These are phyloP conservation scores for Debaryomycetaceae sp. DNA, from an alignment of 1,139 yeast genomes.

Conservation along the genomic window DNA sequence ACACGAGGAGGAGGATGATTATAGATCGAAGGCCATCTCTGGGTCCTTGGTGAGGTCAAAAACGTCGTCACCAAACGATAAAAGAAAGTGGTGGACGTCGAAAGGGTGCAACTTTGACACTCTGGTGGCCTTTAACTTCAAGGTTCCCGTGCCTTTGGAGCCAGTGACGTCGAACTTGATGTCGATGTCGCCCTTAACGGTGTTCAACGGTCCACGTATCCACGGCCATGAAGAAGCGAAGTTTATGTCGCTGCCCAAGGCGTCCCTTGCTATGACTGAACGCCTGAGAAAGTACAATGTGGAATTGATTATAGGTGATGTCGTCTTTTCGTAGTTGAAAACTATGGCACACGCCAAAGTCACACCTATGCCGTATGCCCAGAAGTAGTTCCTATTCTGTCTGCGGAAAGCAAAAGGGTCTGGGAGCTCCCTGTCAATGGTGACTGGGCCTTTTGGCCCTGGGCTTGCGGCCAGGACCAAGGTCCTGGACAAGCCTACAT, in stretches of 20 bases:
- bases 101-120: conserved; percentile 55
- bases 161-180: conserved; percentile 72
- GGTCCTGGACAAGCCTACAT: background rate
- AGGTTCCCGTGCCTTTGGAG: conserved; percentile 44
- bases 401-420: conserved; percentile 64
- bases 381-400: conserved; percentile 51
- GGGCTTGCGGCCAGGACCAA: background rate
- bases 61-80: conserved; percentile 39
- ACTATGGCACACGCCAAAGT: conserved; percentile 64
- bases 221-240: conserved; percentile 77
- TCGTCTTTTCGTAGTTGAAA: conserved; percentile 87
- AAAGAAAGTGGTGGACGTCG: conserved; percentile 56
- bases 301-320: conserved; percentile 85
- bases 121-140: conserved; percentile 59
- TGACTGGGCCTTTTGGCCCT: conserved; percentile 35
- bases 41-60: conserved; percentile 52
- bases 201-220: conserved; percentile 82
- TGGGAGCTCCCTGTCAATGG: conserved; percentile 65
- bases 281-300: conserved; percentile 82
- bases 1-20: background rate
- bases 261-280: conserved; percentile 60
- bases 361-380: conserved; percentile 62
- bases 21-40: conserved; percentile 34
- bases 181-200: conserved; percentile 77
- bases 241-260: conserved; percentile 72